Percentiles rank a stretch among this genome's conserved stretches.
phyloP scores from a whole-genome alignment of 495 filamentous ascomycete species.

The Mytilinidion resinicola region DNA sequence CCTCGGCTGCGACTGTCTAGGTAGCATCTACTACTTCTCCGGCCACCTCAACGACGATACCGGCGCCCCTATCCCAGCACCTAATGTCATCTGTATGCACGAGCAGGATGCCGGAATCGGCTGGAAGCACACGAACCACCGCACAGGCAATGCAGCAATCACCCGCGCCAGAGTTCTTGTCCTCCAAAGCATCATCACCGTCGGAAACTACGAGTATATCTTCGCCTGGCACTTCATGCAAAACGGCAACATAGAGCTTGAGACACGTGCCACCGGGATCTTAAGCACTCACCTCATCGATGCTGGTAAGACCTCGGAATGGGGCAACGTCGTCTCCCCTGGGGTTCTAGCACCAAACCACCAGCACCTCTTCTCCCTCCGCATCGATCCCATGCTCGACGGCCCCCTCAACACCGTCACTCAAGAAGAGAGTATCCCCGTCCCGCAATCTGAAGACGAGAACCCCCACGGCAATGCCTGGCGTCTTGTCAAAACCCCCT shows the following conservation, averaged over 20 bases:
- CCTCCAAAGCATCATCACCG: slow-evolving; percentile 26
- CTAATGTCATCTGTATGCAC: slow-evolving; percentile 31
- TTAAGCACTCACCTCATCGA: slow-evolving; percentile 23
- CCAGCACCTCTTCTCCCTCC: slow-evolving; percentile 28
- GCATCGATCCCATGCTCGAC: slow-evolving; percentile 27
- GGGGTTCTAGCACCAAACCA: slow-evolving; percentile 26
- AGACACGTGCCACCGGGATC: slow-evolving; percentile 30
- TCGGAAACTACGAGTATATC: slow-evolving; percentile 32
- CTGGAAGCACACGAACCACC: slow-evolving; percentile 33
- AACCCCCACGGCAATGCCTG: slow-evolving; percentile 24
- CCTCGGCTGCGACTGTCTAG: slow-evolving; percentile 34
- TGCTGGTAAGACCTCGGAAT: slow-evolving; percentile 12
- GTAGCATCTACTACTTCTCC: slow-evolving; percentile 23
- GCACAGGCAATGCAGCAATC: slow-evolving; percentile 15
- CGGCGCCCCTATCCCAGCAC: slow-evolving; percentile 10
- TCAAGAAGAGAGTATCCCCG: slow-evolving; percentile 19
- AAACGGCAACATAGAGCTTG: slow-evolving; percentile 21
- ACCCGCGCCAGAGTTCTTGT: slow-evolving; percentile 25
- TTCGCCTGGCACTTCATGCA: slow-evolving; percentile 28
- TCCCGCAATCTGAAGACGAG: slow-evolving; percentile 5
- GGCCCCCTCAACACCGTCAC: slow-evolving; percentile 18
- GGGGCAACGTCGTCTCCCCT: slow-evolving; percentile 22
- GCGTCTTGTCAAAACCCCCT: slow-evolving; percentile 6
- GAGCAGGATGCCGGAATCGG: slow-evolving; percentile 31
- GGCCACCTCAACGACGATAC: slow-evolving; percentile 12